Evolutionary conservation across 2,329 filamentous ascomycete genomes (phyloP), one percentile per base, ranked within the genome.

Genomic region (Juglanconis oblonga): DNA sequence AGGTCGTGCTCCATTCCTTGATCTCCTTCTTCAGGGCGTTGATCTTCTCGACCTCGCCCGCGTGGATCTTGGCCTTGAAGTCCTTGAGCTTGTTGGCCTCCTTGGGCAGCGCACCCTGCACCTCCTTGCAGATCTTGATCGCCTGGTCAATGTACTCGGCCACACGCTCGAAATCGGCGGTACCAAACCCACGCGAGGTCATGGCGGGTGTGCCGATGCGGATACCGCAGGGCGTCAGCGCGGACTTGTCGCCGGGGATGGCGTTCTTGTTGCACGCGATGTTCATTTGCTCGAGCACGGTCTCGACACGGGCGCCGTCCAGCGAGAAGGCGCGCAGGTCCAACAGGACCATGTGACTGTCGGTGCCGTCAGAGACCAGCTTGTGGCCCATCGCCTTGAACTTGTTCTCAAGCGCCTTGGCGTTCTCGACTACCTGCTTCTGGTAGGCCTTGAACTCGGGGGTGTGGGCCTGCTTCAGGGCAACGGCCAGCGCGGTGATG

Each of bases 241-340:
- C 95, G 61, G 91, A 96, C 84, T 96, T 97, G 84, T 99, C 95
- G 65, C 95, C 95, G 45, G 95, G 95, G 62, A 97, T 95, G 63
- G 91, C 89, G 87, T 99, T 99, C 88, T 99, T 99, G 88, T 99
- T 99, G 86, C 92, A 96, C 64, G 95, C 93, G 76, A 99, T 96
- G 83, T 97, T 96, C 79, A 97, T 95, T 76, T 96, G 90, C 82
- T 99, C 95, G 24, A 99, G 88, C 62, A 99, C 90, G 64, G 91
- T 89, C 84, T 99, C 95, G 47, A 98, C 90, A 76, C 95, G 92
- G 61, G 95, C 95, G 71, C 95, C 95, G 71, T 99, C 95, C 17
- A 99, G 87, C 65, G 80, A 83, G 73, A 91, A 86, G 72, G 92
- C 87, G 75, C 96, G 93, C 67, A 99, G 87, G 77, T 99, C 95